A percentile compares a stretch with the other conserved stretches of the same genome.
phyloP scores from a whole-genome alignment of 495 filamentous ascomycete genomes.

The Penicillium riverlandense region DNA sequence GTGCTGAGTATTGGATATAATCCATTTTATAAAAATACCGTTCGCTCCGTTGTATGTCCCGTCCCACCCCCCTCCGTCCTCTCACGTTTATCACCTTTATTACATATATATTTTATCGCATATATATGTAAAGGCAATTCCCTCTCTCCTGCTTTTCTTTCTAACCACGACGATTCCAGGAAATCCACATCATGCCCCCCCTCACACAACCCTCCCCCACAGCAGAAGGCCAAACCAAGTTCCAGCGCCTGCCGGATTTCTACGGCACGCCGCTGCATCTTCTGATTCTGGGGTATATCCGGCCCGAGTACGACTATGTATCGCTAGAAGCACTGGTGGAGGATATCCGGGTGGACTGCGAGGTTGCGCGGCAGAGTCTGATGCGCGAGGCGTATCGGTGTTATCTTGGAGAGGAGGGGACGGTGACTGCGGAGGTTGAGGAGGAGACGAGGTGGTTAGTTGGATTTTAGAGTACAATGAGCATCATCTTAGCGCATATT shows the following conservation, averaged over 20 bases:
- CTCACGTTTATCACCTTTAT: background rate
- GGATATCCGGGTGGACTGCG: constrained; percentile 84
- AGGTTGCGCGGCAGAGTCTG: constrained; percentile 72
- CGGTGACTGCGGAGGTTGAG: constrained; percentile 33
- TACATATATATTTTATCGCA: background rate
- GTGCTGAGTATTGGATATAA: constrained; percentile 97
- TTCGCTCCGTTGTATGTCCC: constrained; percentile 55
- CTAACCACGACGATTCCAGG: constrained; percentile 21
- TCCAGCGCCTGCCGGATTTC: constrained; percentile 60
- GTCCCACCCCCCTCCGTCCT: background rate
- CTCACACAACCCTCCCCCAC: constrained; percentile 43
- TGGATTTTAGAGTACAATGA: too few relatives aligned
- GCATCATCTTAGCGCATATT: too few relatives aligned
- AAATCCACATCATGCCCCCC: constrained; percentile 81
- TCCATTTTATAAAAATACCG: constrained; percentile 84
- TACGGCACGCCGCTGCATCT: constrained; percentile 75
- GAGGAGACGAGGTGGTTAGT: background rate
- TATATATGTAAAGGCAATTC: too few relatives aligned
- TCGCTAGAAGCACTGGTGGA: constrained; percentile 73
- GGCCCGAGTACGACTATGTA: constrained; percentile 83
- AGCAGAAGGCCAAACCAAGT: constrained; percentile 19
- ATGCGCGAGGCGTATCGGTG: constrained; percentile 57
- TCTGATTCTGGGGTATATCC: constrained; percentile 76
- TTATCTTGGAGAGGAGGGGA: constrained; percentile 40
- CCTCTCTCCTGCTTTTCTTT: too few relatives aligned